These are phyloP conservation scores for Leishmania arabica DNA, from an alignment of 208 protist species.

Conservation along the genomic window DNA sequence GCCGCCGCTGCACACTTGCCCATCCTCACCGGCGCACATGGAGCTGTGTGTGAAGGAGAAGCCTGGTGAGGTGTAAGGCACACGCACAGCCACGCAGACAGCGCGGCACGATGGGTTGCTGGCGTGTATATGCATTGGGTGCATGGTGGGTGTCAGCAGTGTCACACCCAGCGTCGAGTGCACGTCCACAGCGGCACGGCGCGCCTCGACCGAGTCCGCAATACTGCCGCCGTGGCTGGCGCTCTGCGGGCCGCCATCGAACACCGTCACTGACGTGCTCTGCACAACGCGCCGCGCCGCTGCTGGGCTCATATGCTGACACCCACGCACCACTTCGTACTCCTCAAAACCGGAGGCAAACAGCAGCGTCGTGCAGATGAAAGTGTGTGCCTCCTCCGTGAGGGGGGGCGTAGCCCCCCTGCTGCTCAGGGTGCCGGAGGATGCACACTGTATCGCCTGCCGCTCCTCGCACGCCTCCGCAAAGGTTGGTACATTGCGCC, in stretches of 20 bases:
- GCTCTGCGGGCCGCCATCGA: not conserved
- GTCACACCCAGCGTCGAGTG: conserved; percentile 56
- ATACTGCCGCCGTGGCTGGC: not conserved
- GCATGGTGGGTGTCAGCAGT: conserved; percentile 58
- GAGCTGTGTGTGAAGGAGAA: not conserved
- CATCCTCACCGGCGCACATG: not conserved
- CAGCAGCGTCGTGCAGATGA: conserved; percentile 64
- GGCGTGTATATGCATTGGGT: conserved; percentile 54
- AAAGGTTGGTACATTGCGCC: conserved; percentile 27
- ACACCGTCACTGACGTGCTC: conserved; percentile 9
- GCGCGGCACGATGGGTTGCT: conserved; percentile 2
- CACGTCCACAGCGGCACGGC: conserved; percentile 66
- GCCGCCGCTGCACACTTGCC: not conserved
- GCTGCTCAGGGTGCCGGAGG: not conserved
- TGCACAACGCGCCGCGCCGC: conserved; percentile 67
- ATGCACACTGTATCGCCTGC: not conserved
- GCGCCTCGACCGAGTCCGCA: conserved; percentile 5
- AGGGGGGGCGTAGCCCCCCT: not conserved
- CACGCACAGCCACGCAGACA: conserved; percentile 30
- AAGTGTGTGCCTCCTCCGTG: conserved; percentile 3
- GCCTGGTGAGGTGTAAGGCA: conserved; percentile 9
- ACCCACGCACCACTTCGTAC: conserved; percentile 48
- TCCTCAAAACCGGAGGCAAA: conserved; percentile 80
- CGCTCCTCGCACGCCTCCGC: conserved; percentile 18
- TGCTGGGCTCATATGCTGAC: conserved; percentile 43